Evolutionary conservation across 495 filamentous ascomycete genomes (phyloP).

Genomic region (Penicillium bovifimosum): DNA sequence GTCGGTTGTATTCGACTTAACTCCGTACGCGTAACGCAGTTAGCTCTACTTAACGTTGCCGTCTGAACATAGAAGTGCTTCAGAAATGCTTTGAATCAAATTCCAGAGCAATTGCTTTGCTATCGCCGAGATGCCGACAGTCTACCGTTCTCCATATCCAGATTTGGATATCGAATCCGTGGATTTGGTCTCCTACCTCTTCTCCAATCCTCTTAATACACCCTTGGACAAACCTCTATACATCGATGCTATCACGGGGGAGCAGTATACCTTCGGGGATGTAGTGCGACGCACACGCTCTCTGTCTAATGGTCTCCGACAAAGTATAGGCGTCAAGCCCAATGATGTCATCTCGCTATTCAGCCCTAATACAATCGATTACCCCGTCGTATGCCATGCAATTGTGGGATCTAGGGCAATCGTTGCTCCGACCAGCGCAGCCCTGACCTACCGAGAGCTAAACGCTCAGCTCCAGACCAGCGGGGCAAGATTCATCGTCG

Average conservation of each 20-base stretch:
- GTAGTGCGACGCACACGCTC: constrained; percentile 53
- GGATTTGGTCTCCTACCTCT: constrained; percentile 67
- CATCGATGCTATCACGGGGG: constrained; percentile 58
- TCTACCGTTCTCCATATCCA: constrained; percentile 24
- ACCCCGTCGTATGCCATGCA: constrained; percentile 60
- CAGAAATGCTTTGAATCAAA: too few species aligned
- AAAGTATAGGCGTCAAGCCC: constrained; percentile 61
- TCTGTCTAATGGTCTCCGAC: constrained; percentile 68
- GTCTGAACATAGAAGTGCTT: not conserved
- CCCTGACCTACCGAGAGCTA: constrained; percentile 72
- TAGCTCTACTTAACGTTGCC: not conserved
- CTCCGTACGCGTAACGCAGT: too few species aligned
- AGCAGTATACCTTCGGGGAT: constrained; percentile 63
- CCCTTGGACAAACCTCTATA: constrained; percentile 12
- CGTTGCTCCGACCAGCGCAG: constrained; percentile 71
- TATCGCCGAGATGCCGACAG: constrained; percentile 17
- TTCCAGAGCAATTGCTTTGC: not conserved
- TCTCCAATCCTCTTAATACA: constrained; percentile 39
- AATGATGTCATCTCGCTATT: constrained; percentile 64
- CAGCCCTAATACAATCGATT: constrained; percentile 65
- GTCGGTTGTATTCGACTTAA: not conserved
- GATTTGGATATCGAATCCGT: constrained; percentile 23
- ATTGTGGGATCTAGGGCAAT: constrained; percentile 71
- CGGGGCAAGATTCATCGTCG: constrained; percentile 64
- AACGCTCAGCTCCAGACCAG: constrained; percentile 79